Base-by-base conservation (phyloP, 352 stramenopile genomes). In the Phytophthora lateralis region DNA sequence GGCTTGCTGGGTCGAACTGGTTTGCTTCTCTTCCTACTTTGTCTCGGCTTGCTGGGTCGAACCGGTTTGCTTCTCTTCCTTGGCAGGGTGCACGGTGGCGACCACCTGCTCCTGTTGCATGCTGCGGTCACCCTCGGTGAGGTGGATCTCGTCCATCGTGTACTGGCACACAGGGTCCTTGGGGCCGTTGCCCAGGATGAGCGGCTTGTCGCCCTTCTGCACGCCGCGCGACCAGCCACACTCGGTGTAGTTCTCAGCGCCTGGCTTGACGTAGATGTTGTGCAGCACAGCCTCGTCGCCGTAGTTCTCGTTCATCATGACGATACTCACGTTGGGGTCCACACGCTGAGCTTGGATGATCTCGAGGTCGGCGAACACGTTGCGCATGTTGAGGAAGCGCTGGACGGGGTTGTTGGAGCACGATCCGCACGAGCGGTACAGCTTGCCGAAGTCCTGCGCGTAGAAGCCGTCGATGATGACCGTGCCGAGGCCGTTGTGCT, bases 221-320 rank as follows among this genome's bases (percentile, higher is more conserved):
- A 58, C 35, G 29, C 62, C 62, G 14, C 26, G 29, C 7, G 49
- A 51, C 11, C 14, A 61, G 17, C 38, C 30, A 21, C 58, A 69
- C 39, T 60, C 59, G 17, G 64, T 73, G 47, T 61, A 69, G 29
- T 50, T 60, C 29, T 58, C 42, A 0, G 42, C 50, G 4, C 49
- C 44, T 0, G 58, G 46, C 15, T 73, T 70, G 17, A 78, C 60
- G 42, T 60, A 70, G 32, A 85, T 70, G 45, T 82, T 72, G 49
- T 58, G 66, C 21, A 80, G 42, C 7, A 59, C 62, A 18, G 71
- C 71, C 42, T 76, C 43, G 49, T 84, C 74, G 0, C 38, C 46
- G 46, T 39, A 74, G 60, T 84, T 81, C 26, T 63, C 49, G 60
- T 81, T 81, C 55, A 84, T 70, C 37, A 76, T 81, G 18, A 85